Base-by-base conservation (phyloP, 129 eudicot species). In the Chrysanthemum lavandulifolium region DNA sequence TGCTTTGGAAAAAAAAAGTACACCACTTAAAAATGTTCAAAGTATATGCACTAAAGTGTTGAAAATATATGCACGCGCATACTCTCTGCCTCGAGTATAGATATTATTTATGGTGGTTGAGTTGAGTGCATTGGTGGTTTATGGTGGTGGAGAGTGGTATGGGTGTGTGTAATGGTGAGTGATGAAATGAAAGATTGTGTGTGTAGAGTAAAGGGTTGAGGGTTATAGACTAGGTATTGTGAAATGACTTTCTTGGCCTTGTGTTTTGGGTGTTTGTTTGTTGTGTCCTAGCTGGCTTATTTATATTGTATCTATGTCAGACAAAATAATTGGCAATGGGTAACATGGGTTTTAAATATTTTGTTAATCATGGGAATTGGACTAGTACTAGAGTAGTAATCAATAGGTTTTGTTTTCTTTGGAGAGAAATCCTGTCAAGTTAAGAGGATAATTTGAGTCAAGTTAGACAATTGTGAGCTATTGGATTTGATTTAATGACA, bases 211-310 rank as follows among this genome's bases (percentile, higher is more conserved):
- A 40, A 40, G 47, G 47, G 47, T 14, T 16, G 13, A 64, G 8
- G 62, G 51, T 36, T 60, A 56, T 66, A 66, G 78, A 73, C 58
- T 0, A 13, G 66, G 67, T 3, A 13, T 48, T 5, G 49, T 62
- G 54, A 75, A 14, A 3, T 58, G 61, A 53, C 78, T 36, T 7
- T 4, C 2, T 40, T 67, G 23, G 72, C 79, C 75, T 68, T 21
- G 31, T 72, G 63, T 57, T 45, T 60, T 62, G 11, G 27, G 12
- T 63, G 29, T 73, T 6, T 36, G 27, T n/a, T 13, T 7, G 3
- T 21, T 31, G 47, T n/a, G 63, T 60, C 68, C 49, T 67, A 73
- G 78, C 73, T 78, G 76, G 82, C 10, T 76, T 55, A n/a, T 53
- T 72, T 13, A 69, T 61, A 69, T 60, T 59, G 21, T 69, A 49